Evolutionary conservation across 257 asterid genomes (phyloP).

Genomic region (Coffea canephora): DNA sequence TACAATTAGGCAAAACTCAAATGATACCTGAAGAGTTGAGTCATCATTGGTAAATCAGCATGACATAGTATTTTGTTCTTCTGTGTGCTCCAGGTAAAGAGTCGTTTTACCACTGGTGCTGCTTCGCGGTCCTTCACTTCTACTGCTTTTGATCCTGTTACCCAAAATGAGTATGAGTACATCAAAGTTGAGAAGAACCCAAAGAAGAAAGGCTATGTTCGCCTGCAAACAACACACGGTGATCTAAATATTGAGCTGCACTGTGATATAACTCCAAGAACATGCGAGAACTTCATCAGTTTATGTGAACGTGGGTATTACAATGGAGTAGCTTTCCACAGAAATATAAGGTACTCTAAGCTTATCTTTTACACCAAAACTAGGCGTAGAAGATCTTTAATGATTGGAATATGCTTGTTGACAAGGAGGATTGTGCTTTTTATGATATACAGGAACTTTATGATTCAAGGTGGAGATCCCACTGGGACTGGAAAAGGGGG

Average conservation of each 20-base stretch:
- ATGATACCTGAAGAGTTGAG: not conserved
- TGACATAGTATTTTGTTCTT: slow-evolving; percentile 22
- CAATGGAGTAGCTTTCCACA: slow-evolving; percentile 80
- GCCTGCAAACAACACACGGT: slow-evolving; percentile 91
- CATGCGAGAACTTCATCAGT: slow-evolving; percentile 89
- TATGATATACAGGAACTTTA: slow-evolving; percentile 67
- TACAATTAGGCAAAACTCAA: not conserved
- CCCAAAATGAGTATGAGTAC: slow-evolving; percentile 80
- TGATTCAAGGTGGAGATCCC: slow-evolving; percentile 99
- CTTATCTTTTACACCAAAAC: slow-evolving; percentile 8
- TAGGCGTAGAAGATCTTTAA: not conserved
- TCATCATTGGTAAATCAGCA: slow-evolving; percentile 3
- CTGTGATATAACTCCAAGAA: slow-evolving; percentile 86
- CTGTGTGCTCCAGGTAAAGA: slow-evolving; percentile 60
- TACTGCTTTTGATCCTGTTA: slow-evolving; percentile 87
- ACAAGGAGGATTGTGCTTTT: slow-evolving; percentile 13
- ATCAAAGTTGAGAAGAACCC: slow-evolving; percentile 97
- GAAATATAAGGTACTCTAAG: slow-evolving; percentile 71
- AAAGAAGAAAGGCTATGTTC: slow-evolving; percentile 77
- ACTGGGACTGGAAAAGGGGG: slow-evolving; percentile 97
- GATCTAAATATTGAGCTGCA: slow-evolving; percentile 96
- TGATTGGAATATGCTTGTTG: slow-evolving; percentile 11
- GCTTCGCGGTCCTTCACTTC: slow-evolving; percentile 98
- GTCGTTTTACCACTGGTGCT: slow-evolving; percentile 92
- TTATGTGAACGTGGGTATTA: slow-evolving; percentile 88